Percentiles rank a stretch among this genome's conserved stretches.
Evolutionary conservation across 352 stramenopile genomes (phyloP).

Genomic region (Globisporangium polare): DNA sequence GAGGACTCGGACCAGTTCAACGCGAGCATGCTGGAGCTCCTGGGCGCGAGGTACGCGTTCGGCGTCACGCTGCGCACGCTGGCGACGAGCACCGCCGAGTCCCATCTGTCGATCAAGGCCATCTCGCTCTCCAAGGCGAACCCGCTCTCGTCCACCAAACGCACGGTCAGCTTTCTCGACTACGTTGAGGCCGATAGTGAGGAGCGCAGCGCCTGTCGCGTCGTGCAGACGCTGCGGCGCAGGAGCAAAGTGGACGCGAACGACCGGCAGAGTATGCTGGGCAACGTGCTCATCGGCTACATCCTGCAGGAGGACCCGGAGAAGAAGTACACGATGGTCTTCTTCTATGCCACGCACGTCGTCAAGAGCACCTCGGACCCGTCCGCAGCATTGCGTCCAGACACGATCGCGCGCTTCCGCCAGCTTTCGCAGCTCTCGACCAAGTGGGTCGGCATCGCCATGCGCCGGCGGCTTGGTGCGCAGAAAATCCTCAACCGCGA

Average conservation of each 20-base stretch:
- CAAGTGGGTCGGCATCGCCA: constrained; percentile 18
- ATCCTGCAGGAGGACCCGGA: constrained; percentile 18
- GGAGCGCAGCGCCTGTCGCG: constrained; percentile 9
- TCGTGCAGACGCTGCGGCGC: constrained; percentile 19
- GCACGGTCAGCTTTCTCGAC: constrained; percentile 20
- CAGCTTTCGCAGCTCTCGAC: constrained; percentile 6
- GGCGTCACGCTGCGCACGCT: constrained; percentile 23
- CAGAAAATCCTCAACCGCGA: constrained; percentile 13
- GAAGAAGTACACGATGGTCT: constrained; percentile 16
- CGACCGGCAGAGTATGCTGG: constrained; percentile 4
- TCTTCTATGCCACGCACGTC: constrained; percentile 19
- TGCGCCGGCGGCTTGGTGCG: constrained; percentile 17
- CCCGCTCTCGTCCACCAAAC: constrained; percentile 16
- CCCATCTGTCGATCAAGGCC: constrained; percentile 22
- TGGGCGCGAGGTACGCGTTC: constrained; percentile 17
- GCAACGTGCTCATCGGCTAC: constrained; percentile 18
- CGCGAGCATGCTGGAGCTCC: constrained; percentile 26
- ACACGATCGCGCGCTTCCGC: constrained; percentile 15
- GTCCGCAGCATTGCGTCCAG: background rate
- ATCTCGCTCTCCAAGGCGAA: constrained; percentile 16
- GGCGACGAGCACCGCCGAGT: background rate
- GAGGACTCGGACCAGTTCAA: constrained; percentile 26
- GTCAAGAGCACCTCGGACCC: background rate
- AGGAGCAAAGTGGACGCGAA: constrained; percentile 3
- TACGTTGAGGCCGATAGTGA: constrained; percentile 14